Conservation (phyloP, 139 green algal genomes). For the Chlamydomonas sphaeroides region DNA sequence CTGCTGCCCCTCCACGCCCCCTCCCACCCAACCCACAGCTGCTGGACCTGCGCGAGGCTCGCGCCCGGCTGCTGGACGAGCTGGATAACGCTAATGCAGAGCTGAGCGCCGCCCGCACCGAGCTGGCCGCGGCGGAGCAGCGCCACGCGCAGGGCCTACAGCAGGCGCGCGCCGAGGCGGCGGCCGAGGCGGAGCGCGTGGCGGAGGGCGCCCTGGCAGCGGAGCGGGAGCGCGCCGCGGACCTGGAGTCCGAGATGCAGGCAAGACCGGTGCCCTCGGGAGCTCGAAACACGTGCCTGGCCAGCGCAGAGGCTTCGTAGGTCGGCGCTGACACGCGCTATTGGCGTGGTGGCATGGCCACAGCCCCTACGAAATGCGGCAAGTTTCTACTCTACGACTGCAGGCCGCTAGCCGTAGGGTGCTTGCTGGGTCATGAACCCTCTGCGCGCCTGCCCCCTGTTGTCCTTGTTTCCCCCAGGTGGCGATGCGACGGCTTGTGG, state of each 20-base stretch:
- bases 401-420: too few species aligned
- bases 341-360: too few species aligned
- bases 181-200: background rate
- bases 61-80: background rate
- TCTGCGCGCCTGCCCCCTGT: too few species aligned
- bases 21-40: background rate
- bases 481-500: too few species aligned
- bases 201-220: background rate
- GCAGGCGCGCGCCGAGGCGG: background rate
- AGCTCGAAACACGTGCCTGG: background rate
- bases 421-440: too few species aligned
- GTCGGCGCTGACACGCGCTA: background rate
- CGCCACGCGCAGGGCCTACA: background rate
- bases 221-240: background rate
- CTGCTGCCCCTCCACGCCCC: background rate
- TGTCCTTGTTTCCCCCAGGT: too few species aligned
- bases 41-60: background rate
- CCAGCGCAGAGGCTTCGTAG: background rate
- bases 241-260: conserved; percentile 8
- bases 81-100: background rate
- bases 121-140: background rate
- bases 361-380: too few species aligned
- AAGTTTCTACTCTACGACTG: too few species aligned
- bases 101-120: background rate
- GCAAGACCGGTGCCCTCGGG: background rate